phyloP scores from a whole-genome alignment of 139 green algal genomes.

The Haematococcus lacustris region DNA sequence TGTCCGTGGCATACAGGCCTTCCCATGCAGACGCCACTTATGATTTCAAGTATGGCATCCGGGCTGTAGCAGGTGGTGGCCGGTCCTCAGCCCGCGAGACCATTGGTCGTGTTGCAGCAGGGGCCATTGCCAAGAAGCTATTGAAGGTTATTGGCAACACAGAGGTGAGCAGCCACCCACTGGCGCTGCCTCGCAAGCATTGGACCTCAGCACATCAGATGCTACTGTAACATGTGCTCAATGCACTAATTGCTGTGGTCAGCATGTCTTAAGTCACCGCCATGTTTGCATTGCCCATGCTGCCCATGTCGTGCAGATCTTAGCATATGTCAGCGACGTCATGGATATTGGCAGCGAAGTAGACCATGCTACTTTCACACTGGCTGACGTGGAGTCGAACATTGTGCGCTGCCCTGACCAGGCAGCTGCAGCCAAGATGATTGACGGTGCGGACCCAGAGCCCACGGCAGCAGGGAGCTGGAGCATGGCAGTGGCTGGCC shows the following conservation, averaged over 20 bases:
- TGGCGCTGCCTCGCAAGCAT: too few species aligned
- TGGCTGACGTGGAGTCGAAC: constrained; percentile 90
- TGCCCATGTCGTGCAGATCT: constrained; percentile 49
- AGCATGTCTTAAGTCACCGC: too few species aligned
- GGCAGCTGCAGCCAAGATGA: constrained; percentile 81
- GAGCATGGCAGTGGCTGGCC: too few species aligned
- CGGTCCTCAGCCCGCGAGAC: constrained; percentile 91
- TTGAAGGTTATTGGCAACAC: constrained; percentile 64
- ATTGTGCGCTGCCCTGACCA: constrained; percentile 92
- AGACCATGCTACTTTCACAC: constrained; percentile 67
- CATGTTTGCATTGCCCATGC: not conserved
- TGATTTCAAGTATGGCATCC: constrained; percentile 98
- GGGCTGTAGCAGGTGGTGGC: constrained; percentile 91
- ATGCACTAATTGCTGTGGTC: too few species aligned
- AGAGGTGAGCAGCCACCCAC: constrained; percentile 56
- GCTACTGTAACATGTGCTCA: too few species aligned
- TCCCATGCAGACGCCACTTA: constrained; percentile 97
- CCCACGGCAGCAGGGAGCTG: not conserved
- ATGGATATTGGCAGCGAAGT: constrained; percentile 68
- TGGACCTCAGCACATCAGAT: too few species aligned
- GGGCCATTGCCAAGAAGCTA: constrained; percentile 96
- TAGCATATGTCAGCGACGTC: constrained; percentile 88
- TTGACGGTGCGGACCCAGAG: constrained; percentile 74
- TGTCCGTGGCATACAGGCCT: constrained; percentile 83
- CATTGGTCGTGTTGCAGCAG: constrained; percentile 94